Evolutionary conservation across 345 rosid genomes (phyloP), one percentile per base, ranked within the genome.

Genomic region (Barbarea vulgaris): DNA sequence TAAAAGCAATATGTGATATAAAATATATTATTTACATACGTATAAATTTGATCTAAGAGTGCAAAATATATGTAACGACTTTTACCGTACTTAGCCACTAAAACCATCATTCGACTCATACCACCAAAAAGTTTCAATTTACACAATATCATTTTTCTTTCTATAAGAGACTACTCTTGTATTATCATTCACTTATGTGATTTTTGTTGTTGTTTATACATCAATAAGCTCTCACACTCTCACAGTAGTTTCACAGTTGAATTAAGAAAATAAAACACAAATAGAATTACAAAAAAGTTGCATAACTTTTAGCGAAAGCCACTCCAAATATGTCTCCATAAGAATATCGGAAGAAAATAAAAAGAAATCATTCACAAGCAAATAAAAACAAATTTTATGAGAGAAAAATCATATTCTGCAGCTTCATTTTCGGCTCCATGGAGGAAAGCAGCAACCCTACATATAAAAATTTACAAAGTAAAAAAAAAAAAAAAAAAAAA

Each of bases 371-470:
- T 53, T 36, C 12, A 59, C 4, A 52, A 41, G 30, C 25, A 53
- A 22, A 50, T 3, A 66, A 39, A 33, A 48, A 24, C n/a, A 52
- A 15, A 13, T 42, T 1, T 25, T 7, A n/a, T 7, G 41, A 42
- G 33, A 21, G 53, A 27, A 12, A 44, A 4, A n/a, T 6, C 19
- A 30, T 52, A 28, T 71, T 64, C 72, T 34, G 24, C 25, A 55
- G 70, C 50, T 70, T 55, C 54, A 0, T 39, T 48, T 71, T 70
- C 72, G 53, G 22, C 27, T 24, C 81, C 81, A 77, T 9, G 83
- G 80, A 78, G 86, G 86, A 79, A 87, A 84, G 84, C 91, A 90
- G 77, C 88, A 92, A 34, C 80, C 22, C 96, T 91, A 78, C 28
- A 74, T 71, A 31, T 33, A n/a, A 55, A 22, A 19, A 34, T 33